Percentiles rank a stretch among this genome's conserved stretches.
phyloP scores from a whole-genome alignment of 2,329 filamentous ascomycete genomes.

The Verticillium zaregamsianum region DNA sequence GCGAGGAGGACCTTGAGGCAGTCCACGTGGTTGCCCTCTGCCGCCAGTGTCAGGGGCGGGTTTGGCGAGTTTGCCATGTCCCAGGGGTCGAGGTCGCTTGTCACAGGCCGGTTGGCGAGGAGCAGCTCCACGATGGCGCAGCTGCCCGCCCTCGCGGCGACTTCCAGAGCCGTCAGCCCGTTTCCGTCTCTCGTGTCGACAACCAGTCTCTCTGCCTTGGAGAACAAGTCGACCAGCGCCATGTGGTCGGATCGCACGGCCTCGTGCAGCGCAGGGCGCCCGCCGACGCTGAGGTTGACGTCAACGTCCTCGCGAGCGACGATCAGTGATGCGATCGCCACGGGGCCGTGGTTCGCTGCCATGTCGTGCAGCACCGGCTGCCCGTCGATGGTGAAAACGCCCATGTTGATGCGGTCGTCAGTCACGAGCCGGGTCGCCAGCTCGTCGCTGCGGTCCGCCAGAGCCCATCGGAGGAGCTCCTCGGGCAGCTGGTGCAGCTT shows the following conservation, averaged over 20 bases:
- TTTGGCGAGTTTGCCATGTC: neutral
- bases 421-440: neutral
- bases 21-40: neutral
- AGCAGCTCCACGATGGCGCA: neutral
- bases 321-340: neutral
- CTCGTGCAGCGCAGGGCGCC: neutral
- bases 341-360: neutral
- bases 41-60: neutral
- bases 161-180: neutral
- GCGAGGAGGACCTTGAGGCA: neutral
- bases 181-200: neutral
- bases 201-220: neutral
- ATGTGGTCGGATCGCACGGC: neutral
- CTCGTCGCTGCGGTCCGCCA: neutral
- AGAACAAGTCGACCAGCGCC: neutral
- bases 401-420: neutral
- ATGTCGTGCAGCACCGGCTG: neutral
- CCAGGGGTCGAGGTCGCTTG: constrained; percentile 49
- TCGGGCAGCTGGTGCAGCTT: neutral
- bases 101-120: neutral
- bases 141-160: neutral
- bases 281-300: neutral
- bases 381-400: neutral
- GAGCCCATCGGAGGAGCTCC: neutral
- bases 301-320: neutral